These are phyloP conservation scores for Coniophora puteana DNA, from an alignment of 1,284 basidiomycete species.

Conservation along the genomic window DNA sequence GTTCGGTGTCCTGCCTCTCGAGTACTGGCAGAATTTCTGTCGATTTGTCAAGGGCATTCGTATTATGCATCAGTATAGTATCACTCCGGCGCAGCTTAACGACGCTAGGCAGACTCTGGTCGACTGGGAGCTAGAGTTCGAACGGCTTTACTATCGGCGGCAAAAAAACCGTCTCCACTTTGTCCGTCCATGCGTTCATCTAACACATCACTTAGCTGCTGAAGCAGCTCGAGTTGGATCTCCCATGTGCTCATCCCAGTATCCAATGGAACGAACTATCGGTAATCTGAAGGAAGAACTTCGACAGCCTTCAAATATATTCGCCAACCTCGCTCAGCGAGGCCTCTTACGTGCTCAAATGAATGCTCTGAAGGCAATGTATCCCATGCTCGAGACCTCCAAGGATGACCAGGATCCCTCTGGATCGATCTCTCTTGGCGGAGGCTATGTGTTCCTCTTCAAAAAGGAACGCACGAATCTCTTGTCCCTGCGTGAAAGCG, in stretches of 20 bases:
- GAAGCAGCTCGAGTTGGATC: conserved; percentile 25
- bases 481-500: conserved; percentile 1
- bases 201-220: not conserved
- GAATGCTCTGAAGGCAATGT: too few species aligned
- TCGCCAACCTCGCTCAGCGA: not conserved
- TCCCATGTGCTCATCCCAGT: too few species aligned
- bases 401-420: not conserved
- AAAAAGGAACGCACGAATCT: too few species aligned
- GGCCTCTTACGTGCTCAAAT: too few species aligned
- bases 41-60: conserved; percentile 12
- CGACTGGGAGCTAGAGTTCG: conserved; percentile 1
- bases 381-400: too few species aligned
- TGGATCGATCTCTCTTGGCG: too few species aligned
- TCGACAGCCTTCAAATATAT: not conserved
- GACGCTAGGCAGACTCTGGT: not conserved
- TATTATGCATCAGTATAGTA: not conserved
- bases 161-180: not conserved
- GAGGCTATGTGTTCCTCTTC: too few species aligned
- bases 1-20: conserved; percentile 8
- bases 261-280: too few species aligned
- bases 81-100: not conserved
- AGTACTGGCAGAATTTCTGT: conserved; percentile 15
- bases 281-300: too few species aligned
- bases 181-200: conserved; percentile 1
- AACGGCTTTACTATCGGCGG: not conserved